Evolutionary conservation across 2,329 filamentous ascomycete species (phyloP), one percentile per base, ranked within the genome.

Genomic region (Penicillium freii): DNA sequence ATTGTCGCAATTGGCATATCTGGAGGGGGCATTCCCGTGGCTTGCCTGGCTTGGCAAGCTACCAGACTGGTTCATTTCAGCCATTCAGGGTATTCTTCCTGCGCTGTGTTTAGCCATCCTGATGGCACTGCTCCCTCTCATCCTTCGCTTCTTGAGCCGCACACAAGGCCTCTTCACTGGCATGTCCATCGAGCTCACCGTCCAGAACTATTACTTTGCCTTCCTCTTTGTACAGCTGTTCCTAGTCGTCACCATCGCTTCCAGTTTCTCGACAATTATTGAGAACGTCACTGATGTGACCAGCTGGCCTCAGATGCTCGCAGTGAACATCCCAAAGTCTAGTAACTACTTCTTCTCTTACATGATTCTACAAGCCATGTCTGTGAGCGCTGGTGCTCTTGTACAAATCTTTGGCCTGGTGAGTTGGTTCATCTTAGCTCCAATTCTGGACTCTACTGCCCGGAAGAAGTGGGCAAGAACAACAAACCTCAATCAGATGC

Each of bases 311-410:
- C 74, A 84, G 19, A 81, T 89, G 0, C 78, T 99, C 29, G 93
- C 93, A 0, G 73, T 80, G 11, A 94, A 92, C 59, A 78, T 99
- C 5, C 94, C 94, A 2, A 89, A 86, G 65, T 88, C 92, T 0
- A 89, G 91, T 66, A 96, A 97, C 71, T 99, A 97, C 75, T 99
- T 97, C 80, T 97, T 97, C 81, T 93, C 91, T 1, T 99, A 99
- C 82, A 92, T 99, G 87, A 88, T 97, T 71, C 86, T 99, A 10
- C 94, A 97, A 69, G 91, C 92, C 0, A 82, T 97, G 66, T 92
- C 91, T 61, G 92, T 91, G 61, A 96, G 92, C 73, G 93, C 93
- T 1, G 92, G 90, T 73, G 93, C 91, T 1, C 80, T 97, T 4
- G 79, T 97, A 13, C 94, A 97, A 69, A 84, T 96, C 25, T 86